Evolutionary conservation across 257 asterid genomes (phyloP), one percentile per base, ranked within the genome.

Genomic region (Capsicum rhomboideum): DNA sequence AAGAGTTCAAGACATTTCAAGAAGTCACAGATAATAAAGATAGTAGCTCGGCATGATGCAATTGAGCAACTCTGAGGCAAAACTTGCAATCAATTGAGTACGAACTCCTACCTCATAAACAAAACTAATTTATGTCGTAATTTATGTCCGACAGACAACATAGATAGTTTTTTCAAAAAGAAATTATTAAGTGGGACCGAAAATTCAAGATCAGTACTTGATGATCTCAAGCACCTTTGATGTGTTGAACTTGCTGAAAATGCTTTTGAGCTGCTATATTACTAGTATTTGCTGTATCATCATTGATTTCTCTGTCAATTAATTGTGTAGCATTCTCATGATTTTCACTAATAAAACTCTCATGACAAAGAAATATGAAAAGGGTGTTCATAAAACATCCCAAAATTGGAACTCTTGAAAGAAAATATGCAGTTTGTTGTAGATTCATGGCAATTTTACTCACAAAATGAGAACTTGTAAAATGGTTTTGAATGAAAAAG

Each of bases 181-280:
- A 40, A 40, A 40, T 4, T 40, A 40, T 40, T 40, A 40, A 40
- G 9, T 7, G 54, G 3, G 17, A 17, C 17, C 5, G 3, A 50
- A 50, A 50, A 10, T 11, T 50, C 54, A 50, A 11, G 4, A 50
- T 17, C 17, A 50, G 11, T 58, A 10, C 12, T 58, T n/a, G 66
- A 58, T 59, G 21, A 21, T 72, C 13, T 75, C 84, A 87, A 17
- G 64, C 80, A 66, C 79, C 85, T 54, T 81, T 79, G 74, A 85
- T 59, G 49, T 69, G 92, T 26, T 85, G 88, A 78, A 71, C 37
- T 53, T 82, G 87, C 37, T 79, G 88, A 63, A 90, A 90, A 84
- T 90, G 92, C 72, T 86, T 88, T 52, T 88, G 91, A 34, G 91
- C 90, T 6, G 85, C 90, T 66, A 67, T 17, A 64, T 81, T 84